A percentile compares a stretch with the other conserved stretches of the same genome.
phyloP scores from a whole-genome alignment of 768 basidiomycete species.

The Mycena crocata region DNA sequence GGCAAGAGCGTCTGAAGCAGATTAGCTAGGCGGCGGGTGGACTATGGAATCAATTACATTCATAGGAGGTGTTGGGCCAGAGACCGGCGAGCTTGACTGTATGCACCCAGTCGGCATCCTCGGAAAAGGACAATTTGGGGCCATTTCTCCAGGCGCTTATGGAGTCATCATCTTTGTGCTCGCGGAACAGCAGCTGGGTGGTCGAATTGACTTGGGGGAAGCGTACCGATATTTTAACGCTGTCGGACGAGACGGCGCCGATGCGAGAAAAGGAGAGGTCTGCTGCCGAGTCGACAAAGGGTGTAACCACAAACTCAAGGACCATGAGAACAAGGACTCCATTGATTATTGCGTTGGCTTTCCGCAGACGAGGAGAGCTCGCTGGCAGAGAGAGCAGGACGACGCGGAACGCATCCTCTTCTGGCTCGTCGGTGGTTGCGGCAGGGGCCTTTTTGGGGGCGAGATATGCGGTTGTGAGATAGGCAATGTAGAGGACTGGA shows the following conservation, averaged over 20 bases:
- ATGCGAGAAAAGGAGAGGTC: constrained; percentile 74
- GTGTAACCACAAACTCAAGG: constrained; percentile 64
- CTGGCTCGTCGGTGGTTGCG: too few relatives aligned
- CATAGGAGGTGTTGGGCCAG: constrained; percentile 76
- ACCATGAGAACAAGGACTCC: constrained; percentile 19
- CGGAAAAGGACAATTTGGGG: constrained; percentile 57
- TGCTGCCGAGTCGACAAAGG: constrained; percentile 64
- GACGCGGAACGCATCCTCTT: constrained; percentile 31
- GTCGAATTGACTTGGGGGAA: constrained; percentile 57
- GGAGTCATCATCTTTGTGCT: constrained; percentile 40
- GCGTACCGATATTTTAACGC: constrained; percentile 72
- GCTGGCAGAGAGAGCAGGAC: constrained; percentile 49
- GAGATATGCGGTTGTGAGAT: constrained; percentile 66
- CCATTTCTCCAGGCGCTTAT: constrained; percentile 63
- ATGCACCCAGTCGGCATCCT: constrained; percentile 68
- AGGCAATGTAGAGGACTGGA: constrained; percentile 50
- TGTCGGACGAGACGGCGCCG: constrained; percentile 75
- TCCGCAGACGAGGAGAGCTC: constrained; percentile 29
- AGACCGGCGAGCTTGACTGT: constrained; percentile 67
- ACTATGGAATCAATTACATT: constrained; percentile 60
- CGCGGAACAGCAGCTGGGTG: constrained; percentile 61
- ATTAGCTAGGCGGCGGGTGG: constrained; percentile 22
- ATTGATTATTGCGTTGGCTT: constrained; percentile 31
- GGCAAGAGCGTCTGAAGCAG: constrained; percentile 56
- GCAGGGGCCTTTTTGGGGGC: constrained; percentile 33